Evolutionary conservation across 176 grass and related monocot genomes (phyloP), one percentile per base, ranked within the genome.

Genomic region (Ampelocalamus luodianensis): DNA sequence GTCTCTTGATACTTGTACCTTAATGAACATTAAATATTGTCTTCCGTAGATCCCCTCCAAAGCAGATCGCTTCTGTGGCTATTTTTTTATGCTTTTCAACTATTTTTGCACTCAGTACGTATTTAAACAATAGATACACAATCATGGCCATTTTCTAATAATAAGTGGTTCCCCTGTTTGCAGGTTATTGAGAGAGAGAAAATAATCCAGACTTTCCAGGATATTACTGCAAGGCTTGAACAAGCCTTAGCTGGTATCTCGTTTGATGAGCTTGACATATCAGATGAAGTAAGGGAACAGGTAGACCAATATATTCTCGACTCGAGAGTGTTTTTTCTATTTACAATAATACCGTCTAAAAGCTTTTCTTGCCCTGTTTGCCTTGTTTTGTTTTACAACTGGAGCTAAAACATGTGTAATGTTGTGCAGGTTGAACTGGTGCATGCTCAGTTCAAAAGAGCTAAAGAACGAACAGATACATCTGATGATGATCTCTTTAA

Each of bases 221-320:
- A 99, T 38, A 85, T 99, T 40, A 87, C 91, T 53, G 76, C 72
- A 92, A 89, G 85, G 61, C 90, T 99, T 74, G 96, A 92, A 63
- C 78, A 96, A 85, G 85, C 93, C 36, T 89, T 96, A 76, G 83
- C 74, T 68, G 87, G 62, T 80, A 89, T 96, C 79, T 90, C 90
- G 6, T 94, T 99, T 85, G 91, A 96, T 73, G 88, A 94, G 60
- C 93, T 99, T 81, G 85, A 92, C 50, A 86, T 99, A 86, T 99
- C 93, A 24, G 93, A 96, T 89, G 96, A 99, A 94, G 90, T 99
- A 76, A 92, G 78, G 79, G 96, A 99, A 85, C 96, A 99, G 93
- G 96, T 99, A 89, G 29, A 48, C 43, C 68, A 65, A 37, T 60
- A 86, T 74, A 56, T 76, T 81, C 53, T 54, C 8, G 22, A 24